These are phyloP conservation scores for Sporothrix mexicana DNA, from an alignment of 2,329 filamentous ascomycete species.

Conservation along the genomic window DNA sequence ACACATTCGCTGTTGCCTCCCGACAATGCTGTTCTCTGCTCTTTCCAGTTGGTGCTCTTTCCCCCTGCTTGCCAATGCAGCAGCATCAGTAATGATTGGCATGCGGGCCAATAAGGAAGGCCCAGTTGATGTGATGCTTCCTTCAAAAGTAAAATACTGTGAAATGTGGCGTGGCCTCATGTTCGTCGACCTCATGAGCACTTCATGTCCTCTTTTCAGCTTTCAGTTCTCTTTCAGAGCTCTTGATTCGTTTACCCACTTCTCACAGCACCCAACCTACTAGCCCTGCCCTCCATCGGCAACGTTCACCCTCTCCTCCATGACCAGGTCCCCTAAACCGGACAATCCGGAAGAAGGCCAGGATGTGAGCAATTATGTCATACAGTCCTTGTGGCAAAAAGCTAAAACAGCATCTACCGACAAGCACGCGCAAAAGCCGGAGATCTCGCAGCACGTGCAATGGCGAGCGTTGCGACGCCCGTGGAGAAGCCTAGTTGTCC, in stretches of 20 bases:
- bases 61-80: constrained; percentile 10
- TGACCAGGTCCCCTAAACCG: not conserved
- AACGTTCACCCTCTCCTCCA: constrained; percentile 15
- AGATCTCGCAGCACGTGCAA: not conserved
- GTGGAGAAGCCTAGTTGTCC: not conserved
- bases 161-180: not conserved
- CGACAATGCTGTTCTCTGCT: not conserved
- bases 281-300: constrained; percentile 16
- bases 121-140: not conserved
- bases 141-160: not conserved
- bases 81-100: not conserved
- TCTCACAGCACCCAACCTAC: not conserved
- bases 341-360: not conserved
- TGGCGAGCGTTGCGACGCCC: not conserved
- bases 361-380: constrained; percentile 9
- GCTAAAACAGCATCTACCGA: not conserved
- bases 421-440: not conserved
- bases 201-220: constrained; percentile 6
- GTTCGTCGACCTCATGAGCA: not conserved
- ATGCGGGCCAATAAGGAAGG: not conserved
- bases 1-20: not conserved
- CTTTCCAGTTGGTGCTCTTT: not conserved
- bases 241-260: not conserved
- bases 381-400: not conserved
- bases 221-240: not conserved